A percentile compares a stretch with the other conserved stretches of the same genome.
phyloP scores from a whole-genome alignment of 2,329 filamentous ascomycete genomes.

The Penicillium glabrum region DNA sequence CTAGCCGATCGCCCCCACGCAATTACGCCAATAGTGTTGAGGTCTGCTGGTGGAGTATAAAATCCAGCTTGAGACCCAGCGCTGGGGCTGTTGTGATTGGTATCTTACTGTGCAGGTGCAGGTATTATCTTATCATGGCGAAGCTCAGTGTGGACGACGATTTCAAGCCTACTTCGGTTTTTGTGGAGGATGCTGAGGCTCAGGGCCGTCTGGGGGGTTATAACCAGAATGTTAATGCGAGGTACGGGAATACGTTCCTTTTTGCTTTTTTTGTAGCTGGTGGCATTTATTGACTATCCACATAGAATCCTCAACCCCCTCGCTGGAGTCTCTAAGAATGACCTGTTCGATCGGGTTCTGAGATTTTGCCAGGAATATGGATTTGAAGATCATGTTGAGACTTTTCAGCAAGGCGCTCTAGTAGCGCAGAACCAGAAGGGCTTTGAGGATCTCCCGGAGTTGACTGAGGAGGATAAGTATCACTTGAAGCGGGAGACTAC shows the following conservation, averaged over 20 bases:
- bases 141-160: slow-evolving; percentile 11
- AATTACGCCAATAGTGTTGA: slow-evolving; percentile 5
- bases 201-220: slow-evolving; percentile 9
- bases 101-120: neutral
- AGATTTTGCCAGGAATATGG: slow-evolving; percentile 38
- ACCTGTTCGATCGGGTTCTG: slow-evolving; percentile 35
- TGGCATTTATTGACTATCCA: neutral
- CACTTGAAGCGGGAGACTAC: slow-evolving; percentile 25
- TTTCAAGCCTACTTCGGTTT: slow-evolving; percentile 8
- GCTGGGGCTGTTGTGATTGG: neutral
- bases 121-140: slow-evolving; percentile 6
- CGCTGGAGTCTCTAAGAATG: slow-evolving; percentile 19
- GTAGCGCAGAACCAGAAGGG: slow-evolving; percentile 28
- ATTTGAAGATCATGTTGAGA: slow-evolving; percentile 34
- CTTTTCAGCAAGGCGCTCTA: slow-evolving; percentile 26
- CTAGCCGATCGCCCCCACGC: neutral
- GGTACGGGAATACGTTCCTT: neutral
- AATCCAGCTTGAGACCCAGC: neutral
- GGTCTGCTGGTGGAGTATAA: slow-evolving; percentile 9
- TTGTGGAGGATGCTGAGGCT: slow-evolving; percentile 17
- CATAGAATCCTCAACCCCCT: slow-evolving; percentile 26
- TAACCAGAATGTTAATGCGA: slow-evolving; percentile 17
- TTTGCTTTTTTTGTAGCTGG: neutral
- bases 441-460: slow-evolving; percentile 31
- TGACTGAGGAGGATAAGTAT: slow-evolving; percentile 35